phyloP scores from a whole-genome alignment of 2,329 filamentous ascomycete genomes.

The Aureobasidium sp. region DNA sequence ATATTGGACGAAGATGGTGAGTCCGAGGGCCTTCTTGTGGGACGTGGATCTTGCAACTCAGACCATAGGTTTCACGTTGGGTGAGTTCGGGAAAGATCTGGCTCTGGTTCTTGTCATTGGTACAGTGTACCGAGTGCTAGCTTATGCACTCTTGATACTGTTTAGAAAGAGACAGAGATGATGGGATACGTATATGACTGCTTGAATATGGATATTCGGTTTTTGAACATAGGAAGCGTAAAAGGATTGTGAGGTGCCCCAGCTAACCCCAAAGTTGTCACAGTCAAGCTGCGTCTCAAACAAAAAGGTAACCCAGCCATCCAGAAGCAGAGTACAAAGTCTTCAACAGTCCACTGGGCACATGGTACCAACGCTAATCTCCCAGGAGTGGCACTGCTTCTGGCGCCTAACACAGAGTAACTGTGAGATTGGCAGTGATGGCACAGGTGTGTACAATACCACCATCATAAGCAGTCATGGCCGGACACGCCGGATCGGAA shows the following conservation, averaged over 20 bases:
- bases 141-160: conserved; percentile 1
- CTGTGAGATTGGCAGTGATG: conserved; percentile 3
- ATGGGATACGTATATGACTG: not conserved
- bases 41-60: conserved; percentile 39
- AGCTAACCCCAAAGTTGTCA: not conserved
- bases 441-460: conserved; percentile 12
- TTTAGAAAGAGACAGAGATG: not conserved
- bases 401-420: conserved; percentile 12
- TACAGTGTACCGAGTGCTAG: conserved; percentile 9
- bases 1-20: conserved; percentile 47
- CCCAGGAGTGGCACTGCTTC: not conserved
- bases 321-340: not conserved
- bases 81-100: conserved; percentile 40
- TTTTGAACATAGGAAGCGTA: not conserved
- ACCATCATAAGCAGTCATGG: conserved; percentile 12
- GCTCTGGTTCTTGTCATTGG: conserved; percentile 11
- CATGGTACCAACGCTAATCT: conserved; percentile 6
- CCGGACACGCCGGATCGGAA: conserved; percentile 7
- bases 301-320: conserved; percentile 2
- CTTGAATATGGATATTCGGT: not conserved
- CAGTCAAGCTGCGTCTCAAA: not conserved
- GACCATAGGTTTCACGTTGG: conserved; percentile 39
- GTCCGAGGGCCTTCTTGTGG: conserved; percentile 45
- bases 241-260: not conserved
- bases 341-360: not conserved